Evolutionary conservation across 306 rosid species (phyloP).

Genomic region (Inga leiocalycina): DNA sequence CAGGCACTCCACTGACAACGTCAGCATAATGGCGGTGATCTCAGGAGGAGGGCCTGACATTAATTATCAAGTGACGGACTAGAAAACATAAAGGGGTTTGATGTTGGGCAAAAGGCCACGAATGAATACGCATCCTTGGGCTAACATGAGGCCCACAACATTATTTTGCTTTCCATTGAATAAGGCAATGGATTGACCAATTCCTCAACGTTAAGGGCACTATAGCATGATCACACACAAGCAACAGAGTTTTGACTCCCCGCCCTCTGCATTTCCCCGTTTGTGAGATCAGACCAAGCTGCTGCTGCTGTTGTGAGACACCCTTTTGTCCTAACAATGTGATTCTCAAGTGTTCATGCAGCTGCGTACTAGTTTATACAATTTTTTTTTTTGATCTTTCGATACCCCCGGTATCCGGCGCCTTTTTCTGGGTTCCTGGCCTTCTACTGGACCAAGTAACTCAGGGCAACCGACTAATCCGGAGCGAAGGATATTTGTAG

Average conservation of each 20-base stretch:
- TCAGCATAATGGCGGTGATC: conserved; percentile 65
- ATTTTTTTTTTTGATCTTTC: too few relatives aligned
- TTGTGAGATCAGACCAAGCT: not conserved
- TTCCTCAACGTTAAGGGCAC: not conserved
- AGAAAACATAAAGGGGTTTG: not conserved
- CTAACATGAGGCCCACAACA: not conserved
- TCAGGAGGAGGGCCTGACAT: conserved; percentile 27
- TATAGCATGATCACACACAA: too few relatives aligned
- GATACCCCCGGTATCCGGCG: too few relatives aligned
- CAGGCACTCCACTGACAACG: conserved; percentile 61
- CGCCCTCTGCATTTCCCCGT: not conserved
- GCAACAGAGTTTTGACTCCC: not conserved
- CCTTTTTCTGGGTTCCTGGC: too few relatives aligned
- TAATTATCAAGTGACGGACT: not conserved
- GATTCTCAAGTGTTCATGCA: not conserved
- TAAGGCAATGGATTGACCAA: not conserved
- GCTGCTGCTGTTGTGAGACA: not conserved
- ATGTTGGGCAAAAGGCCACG: not conserved
- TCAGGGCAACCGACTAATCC: too few relatives aligned
- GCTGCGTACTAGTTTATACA: too few relatives aligned
- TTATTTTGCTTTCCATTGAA: not conserved
- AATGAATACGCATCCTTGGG: not conserved
- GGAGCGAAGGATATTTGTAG: too few relatives aligned
- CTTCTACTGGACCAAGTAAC: too few relatives aligned
- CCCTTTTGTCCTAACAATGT: not conserved